Evolutionary conservation across 116 monocot species (phyloP).

Genomic region (Cymodocea nodosa): DNA sequence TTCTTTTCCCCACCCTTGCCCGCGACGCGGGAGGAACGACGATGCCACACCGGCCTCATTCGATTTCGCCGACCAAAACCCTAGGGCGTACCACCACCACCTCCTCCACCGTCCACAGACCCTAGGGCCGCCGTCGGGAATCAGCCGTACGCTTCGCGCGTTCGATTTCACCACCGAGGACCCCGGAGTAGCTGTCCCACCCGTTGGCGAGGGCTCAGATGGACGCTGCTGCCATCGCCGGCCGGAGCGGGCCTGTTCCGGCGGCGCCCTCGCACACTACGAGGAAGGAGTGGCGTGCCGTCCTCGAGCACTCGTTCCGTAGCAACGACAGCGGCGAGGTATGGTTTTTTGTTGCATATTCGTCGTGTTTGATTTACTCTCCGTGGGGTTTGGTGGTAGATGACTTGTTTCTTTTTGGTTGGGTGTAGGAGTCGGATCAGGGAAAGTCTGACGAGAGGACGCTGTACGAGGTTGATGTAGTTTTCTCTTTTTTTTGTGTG

Average conservation of each 20-base stretch:
- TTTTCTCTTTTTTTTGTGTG: background rate
- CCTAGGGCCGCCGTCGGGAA: too few species aligned
- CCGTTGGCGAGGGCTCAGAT: background rate
- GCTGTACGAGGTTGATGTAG: conserved; percentile 53
- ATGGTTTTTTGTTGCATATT: too few species aligned
- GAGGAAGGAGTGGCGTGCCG: conserved; percentile 77
- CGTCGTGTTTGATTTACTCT: background rate
- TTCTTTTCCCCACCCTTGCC: too few species aligned
- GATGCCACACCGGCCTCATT: too few species aligned
- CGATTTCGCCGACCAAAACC: too few species aligned
- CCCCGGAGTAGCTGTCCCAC: too few species aligned
- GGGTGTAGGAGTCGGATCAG: conserved; percentile 40
- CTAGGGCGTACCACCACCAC: too few species aligned
- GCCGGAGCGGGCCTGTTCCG: conserved; percentile 27
- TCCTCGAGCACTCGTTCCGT: conserved; percentile 42
- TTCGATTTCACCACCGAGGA: too few species aligned
- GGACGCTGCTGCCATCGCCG: conserved; percentile 3
- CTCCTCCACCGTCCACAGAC: too few species aligned
- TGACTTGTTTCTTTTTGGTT: background rate
- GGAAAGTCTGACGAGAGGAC: conserved; percentile 61
- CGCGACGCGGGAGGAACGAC: too few species aligned
- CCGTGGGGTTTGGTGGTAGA: background rate
- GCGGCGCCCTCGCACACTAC: conserved; percentile 30
- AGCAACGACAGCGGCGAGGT: conserved; percentile 23
- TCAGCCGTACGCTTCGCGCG: too few species aligned